phyloP scores from a whole-genome alignment of 2,329 filamentous ascomycete species.

The Xylariomycetidae sp. region DNA sequence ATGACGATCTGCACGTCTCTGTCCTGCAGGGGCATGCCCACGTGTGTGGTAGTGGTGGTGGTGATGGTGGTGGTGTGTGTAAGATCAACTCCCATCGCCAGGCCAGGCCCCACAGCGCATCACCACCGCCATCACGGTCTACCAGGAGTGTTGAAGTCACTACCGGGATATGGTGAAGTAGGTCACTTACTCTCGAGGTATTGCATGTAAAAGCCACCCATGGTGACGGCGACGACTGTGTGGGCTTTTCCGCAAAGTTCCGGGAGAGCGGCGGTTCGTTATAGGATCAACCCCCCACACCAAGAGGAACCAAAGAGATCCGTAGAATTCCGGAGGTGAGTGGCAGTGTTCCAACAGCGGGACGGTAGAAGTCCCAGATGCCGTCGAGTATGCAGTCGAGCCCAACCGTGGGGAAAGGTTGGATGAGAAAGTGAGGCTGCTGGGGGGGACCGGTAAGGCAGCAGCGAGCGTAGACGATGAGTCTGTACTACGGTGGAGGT shows the following conservation, averaged over 20 bases:
- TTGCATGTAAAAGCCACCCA: constrained; percentile 65
- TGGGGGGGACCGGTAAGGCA: constrained; percentile 29
- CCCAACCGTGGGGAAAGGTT: constrained; percentile 42
- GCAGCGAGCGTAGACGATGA: constrained; percentile 27
- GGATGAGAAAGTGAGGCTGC: constrained; percentile 25
- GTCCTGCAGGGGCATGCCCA: constrained; percentile 28
- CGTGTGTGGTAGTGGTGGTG: too few species aligned
- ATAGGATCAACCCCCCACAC: constrained; percentile 21
- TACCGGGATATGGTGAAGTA: constrained; percentile 10
- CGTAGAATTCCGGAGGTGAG: constrained; percentile 22
- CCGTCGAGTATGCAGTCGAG: constrained; percentile 46
- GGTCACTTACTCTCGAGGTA: constrained; percentile 66
- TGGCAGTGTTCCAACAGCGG: constrained; percentile 24
- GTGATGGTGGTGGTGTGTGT: too few species aligned
- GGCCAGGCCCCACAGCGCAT: constrained; percentile 24
- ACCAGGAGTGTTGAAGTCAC: constrained; percentile 14
- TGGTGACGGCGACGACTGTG: constrained; percentile 27
- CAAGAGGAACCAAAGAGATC: constrained; percentile 16
- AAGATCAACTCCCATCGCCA: constrained; percentile 25
- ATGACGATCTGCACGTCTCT: constrained; percentile 26
- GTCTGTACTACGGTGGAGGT: constrained; percentile 33
- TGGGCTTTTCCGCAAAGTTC: constrained; percentile 17
- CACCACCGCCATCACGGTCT: constrained; percentile 27
- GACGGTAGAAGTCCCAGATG: constrained; percentile 22
- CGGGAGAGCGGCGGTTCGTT: constrained; percentile 19